These are phyloP conservation scores for sorghum (Sorghum bicolor) DNA, from an alignment of 176 grass and related monocot genomes.

Conservation along the genomic window Sorghum_bicolor_NCBIv3 NC_012878.2:56924001-56924500, in stretches of 20 bases:
- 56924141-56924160: slow-evolving; percentile 16
- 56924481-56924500: slow-evolving; percentile 43
- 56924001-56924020: not conserved
- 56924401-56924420: slow-evolving; percentile 33
- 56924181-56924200: slow-evolving; percentile 2
- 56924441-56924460: slow-evolving; percentile 37
- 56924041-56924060: slow-evolving; percentile 44
- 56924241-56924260: not conserved
- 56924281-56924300: not conserved
- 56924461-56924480: slow-evolving; percentile 10
- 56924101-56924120: slow-evolving; percentile 44
- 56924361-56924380: not conserved
- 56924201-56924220: slow-evolving; percentile 16
- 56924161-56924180: not conserved
- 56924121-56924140: slow-evolving; percentile 1
- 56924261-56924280: slow-evolving; percentile 14
- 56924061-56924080: slow-evolving; percentile 42
- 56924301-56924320: not conserved
- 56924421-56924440: slow-evolving; percentile 27
- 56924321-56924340: slow-evolving; percentile 13
- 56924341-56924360: slow-evolving; percentile 20
- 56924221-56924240: not conserved
- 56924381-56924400: slow-evolving; percentile 46
- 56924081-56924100: slow-evolving; percentile 57
- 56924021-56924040: slow-evolving; percentile 5